Evolutionary conservation across 2,329 filamentous ascomycete genomes (phyloP), one percentile per base, ranked within the genome.

Genomic region (Neurospora sp.): DNA sequence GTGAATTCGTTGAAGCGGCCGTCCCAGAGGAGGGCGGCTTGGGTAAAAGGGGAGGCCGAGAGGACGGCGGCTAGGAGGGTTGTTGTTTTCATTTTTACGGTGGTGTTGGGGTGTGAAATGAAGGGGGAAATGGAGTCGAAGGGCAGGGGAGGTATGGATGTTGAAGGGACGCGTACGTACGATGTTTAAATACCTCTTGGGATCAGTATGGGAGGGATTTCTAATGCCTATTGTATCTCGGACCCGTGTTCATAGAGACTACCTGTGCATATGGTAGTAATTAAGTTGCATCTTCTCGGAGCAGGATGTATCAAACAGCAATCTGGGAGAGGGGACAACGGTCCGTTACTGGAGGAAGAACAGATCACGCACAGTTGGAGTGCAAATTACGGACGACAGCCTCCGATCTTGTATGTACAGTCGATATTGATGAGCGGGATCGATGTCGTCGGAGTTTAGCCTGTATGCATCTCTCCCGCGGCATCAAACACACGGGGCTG

Each of bases 1-100:
- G 81, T 79, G 73, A 88, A 80, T 70, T 87, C 84, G 78, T 90
- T 90, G 82, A 90, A 88, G 67, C 88, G 85, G 37, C 88, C 88
- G 77, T 90, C 88, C 88, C 88, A 91, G 71, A 78, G 71, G 62
- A 78, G 71, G 8, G 76, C 71, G 12, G 71, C 77, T n/a, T 74
- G 62, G 67, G 65, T 43, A 8, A 8, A 3, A 0, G 23, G 6
- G 6, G n/a, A 28, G 10, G 71, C 66, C 10, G 72, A 73, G n/a
- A 66, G 69, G 17, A 74, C 67, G 67, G 71, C 68, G 28, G 72
- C 28, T 52, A 75, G 68, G 52, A 75, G 62, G 6, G 12, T 62
- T 39, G 69, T 28, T 46, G 57, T 10, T 62, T 74, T 76, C 74
- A 75, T 75, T 46, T 2, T 12, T 11, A 15, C 1, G 17, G 37